Evolutionary conservation across 495 filamentous ascomycete species (phyloP).

Genomic region (Penicillium silybi): DNA sequence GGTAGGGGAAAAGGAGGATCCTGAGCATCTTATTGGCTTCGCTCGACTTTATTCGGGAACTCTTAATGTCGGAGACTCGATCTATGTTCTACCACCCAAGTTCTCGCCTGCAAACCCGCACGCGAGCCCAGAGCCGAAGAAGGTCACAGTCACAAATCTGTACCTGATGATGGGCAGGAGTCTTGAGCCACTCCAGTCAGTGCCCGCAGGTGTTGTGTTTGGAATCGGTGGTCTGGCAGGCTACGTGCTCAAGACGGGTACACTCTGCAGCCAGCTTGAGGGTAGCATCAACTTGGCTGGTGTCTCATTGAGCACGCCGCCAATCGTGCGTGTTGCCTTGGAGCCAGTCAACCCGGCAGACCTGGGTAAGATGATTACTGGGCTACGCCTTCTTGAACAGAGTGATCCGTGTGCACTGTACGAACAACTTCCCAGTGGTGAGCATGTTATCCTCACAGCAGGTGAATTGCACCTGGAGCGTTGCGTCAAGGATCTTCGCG

Average conservation of each 20-base stretch:
- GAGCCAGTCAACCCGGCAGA: constrained; percentile 87
- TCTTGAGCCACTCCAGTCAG: constrained; percentile 75
- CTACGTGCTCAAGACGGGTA: constrained; percentile 89
- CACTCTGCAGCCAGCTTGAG: constrained; percentile 81
- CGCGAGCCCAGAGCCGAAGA: constrained; percentile 70
- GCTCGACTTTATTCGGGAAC: constrained; percentile 90
- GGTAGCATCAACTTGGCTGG: constrained; percentile 93
- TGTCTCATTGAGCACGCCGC: constrained; percentile 68
- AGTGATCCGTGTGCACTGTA: constrained; percentile 96
- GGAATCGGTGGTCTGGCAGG: constrained; percentile 93
- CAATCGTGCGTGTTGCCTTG: constrained; percentile 92
- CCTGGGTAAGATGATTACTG: constrained; percentile 87
- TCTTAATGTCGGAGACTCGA: constrained; percentile 78
- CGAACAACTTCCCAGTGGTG: constrained; percentile 85
- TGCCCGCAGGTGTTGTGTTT: constrained; percentile 92
- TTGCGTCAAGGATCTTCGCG: constrained; percentile 88
- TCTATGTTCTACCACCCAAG: constrained; percentile 90
- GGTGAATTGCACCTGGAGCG: constrained; percentile 93
- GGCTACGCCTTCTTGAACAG: constrained; percentile 82
- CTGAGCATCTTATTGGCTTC: constrained; percentile 91
- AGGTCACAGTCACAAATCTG: constrained; percentile 79
- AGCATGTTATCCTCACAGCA: constrained; percentile 92
- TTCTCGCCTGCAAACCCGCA: constrained; percentile 80
- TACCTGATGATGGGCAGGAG: constrained; percentile 96
- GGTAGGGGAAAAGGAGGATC: constrained; percentile 52